Evolutionary conservation across 2,329 filamentous ascomycete genomes (phyloP), one percentile per base, ranked within the genome.

Genomic region (Phyllosticta paracitricarpa): DNA sequence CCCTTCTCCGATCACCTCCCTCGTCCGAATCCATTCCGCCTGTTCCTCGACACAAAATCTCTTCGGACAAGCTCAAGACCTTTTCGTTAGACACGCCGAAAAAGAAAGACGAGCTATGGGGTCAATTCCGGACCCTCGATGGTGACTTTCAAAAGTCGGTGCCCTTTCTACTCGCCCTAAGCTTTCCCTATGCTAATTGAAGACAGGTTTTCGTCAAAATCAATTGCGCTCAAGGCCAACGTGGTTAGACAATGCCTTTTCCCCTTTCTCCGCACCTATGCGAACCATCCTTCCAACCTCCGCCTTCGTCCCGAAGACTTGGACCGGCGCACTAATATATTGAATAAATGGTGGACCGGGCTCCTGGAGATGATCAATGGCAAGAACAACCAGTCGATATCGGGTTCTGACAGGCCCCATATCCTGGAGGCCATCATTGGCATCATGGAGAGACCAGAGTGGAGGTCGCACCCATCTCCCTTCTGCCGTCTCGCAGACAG

Each of bases 301-400:
- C 77, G 72, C 17, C 78, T 96, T 54, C 78, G 83, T n/a, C 81
- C 89, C 1, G 90, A 96, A 75, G 90, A 96, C 70, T 75, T 96
- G 54, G 91, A 97, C 68, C 83, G 88, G 40, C 83, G 92, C 63
- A 83, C 88, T 2, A 85, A 85, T 54, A 89, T 95, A 56, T 76
- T 96, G 62, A 90, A 94, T 71, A 92, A 89, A 70, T 97, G 92
- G 92, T 97, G 92, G 92, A 87, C 81, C 53, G 86, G 84, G 1
- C 78, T 96, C 51, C 76, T 96, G 61, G 91, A 94, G 63, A 85
- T 96, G 78, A 82, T 96, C 25, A 86, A 91, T 65, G 88, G 88
- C 33, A 82, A 83, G 64, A 84, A 87, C 70, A 86, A 87, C 61
- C 88, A 91, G 68, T 87, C 88, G 2, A 86, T 96, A 14, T 86